phyloP scores from a whole-genome alignment of 805 yeast species.

The Naumovozyma castellii region DNA sequence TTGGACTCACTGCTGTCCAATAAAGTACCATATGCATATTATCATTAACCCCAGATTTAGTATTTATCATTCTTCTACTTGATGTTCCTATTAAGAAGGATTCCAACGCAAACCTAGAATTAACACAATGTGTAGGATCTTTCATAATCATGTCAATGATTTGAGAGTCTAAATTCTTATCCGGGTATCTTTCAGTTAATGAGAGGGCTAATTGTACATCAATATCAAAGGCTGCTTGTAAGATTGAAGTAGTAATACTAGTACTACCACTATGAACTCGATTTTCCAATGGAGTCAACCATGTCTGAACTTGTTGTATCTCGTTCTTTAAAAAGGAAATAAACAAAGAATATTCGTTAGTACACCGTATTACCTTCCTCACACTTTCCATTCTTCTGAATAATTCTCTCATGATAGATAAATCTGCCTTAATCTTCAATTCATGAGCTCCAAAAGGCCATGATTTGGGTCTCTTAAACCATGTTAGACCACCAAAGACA shows the following conservation, averaged over 20 bases:
- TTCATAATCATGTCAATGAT: slow-evolving; percentile 39
- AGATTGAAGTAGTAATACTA: slow-evolving; percentile 25
- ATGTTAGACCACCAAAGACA: slow-evolving; percentile 58
- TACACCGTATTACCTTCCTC: slow-evolving; percentile 27
- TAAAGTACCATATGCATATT: slow-evolving; percentile 37
- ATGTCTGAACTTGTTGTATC: slow-evolving; percentile 56
- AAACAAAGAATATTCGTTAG: slow-evolving; percentile 44
- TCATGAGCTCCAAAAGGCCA: slow-evolving; percentile 84
- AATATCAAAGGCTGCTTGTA: slow-evolving; percentile 50
- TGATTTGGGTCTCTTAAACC: slow-evolving; percentile 58
- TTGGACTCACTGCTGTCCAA: slow-evolving; percentile 73
- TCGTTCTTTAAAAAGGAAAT: slow-evolving; percentile 67
- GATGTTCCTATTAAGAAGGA: slow-evolving; percentile 8
- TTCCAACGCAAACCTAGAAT: slow-evolving; percentile 17
- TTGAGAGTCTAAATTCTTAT: slow-evolving; percentile 21
- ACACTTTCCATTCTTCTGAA: slow-evolving; percentile 18
- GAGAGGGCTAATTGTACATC: slow-evolving; percentile 68
- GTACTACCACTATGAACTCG: slow-evolving; percentile 31
- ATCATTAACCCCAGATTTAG: not conserved
- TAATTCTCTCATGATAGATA: slow-evolving; percentile 47
- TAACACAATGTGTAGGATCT: slow-evolving; percentile 43
- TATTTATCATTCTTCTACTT: not conserved
- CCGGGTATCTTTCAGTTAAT: slow-evolving; percentile 48
- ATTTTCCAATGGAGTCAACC: slow-evolving; percentile 46
- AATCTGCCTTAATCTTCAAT: slow-evolving; percentile 61